These are phyloP conservation scores for Haplosporangium sp. DNA, from an alignment of 371 early-diverging fungal species.

Conservation along the genomic window DNA sequence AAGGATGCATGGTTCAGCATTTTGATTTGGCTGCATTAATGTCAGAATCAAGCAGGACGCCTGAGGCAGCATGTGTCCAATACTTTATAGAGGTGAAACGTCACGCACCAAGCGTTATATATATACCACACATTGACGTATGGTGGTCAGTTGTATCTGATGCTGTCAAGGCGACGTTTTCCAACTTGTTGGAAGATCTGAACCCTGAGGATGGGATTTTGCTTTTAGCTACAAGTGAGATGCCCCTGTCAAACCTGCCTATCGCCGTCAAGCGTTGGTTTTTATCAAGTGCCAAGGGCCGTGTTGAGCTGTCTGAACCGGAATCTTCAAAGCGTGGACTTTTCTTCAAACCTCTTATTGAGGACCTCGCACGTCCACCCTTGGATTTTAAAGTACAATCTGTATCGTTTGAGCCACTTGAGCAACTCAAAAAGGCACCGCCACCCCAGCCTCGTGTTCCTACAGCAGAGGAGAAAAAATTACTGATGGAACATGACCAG, in stretches of 20 bases:
- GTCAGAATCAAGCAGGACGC: slow-evolving; percentile 56
- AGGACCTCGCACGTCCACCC: slow-evolving; percentile 36
- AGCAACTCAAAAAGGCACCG: slow-evolving; percentile 57
- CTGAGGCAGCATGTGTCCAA: slow-evolving; percentile 63
- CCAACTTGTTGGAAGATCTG: slow-evolving; percentile 57
- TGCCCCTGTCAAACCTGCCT: slow-evolving; percentile 51
- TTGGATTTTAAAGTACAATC: slow-evolving; percentile 30
- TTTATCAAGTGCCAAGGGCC: slow-evolving; percentile 39
- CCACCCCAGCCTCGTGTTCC: slow-evolving; percentile 61
- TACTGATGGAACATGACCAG: slow-evolving; percentile 59
- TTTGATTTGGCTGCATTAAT: slow-evolving; percentile 58
- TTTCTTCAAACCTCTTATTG: slow-evolving; percentile 29
- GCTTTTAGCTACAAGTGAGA: slow-evolving; percentile 67
- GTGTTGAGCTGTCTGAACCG: slow-evolving; percentile 19
- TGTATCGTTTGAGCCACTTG: slow-evolving; percentile 10
- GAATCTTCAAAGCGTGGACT: slow-evolving; percentile 5
- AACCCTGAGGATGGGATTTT: slow-evolving; percentile 63
- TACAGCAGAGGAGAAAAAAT: slow-evolving; percentile 56
- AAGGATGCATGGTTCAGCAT: slow-evolving; percentile 61
- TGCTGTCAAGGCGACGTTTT: slow-evolving; percentile 57
- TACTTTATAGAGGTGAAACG: slow-evolving; percentile 64
- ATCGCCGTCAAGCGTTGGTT: slow-evolving; percentile 44
- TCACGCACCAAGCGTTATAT: slow-evolving; percentile 65
- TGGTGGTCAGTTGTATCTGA: slow-evolving; percentile 62
- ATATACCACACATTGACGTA: slow-evolving; percentile 61